These are phyloP conservation scores for Didymella segeticola DNA, from an alignment of 2,329 filamentous ascomycete genomes.

Conservation along the genomic window DNA sequence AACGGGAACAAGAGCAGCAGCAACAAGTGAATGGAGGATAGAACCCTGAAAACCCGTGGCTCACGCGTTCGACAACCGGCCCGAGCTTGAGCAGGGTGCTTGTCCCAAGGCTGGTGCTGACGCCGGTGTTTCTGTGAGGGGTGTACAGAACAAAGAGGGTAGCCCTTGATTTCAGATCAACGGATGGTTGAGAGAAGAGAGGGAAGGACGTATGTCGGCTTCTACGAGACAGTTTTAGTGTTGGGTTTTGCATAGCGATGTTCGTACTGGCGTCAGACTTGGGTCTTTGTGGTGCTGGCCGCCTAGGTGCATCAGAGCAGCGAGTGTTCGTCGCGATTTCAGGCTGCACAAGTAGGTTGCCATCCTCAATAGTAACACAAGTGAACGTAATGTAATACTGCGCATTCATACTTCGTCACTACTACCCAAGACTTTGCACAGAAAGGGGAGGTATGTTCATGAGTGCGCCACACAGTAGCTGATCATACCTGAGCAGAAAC, in stretches of 20 bases:
- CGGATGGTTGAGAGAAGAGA: neutral
- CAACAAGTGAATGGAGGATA: slow-evolving; percentile 30
- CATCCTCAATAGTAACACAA: slow-evolving; percentile 1
- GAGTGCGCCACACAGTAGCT: neutral
- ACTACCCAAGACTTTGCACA: neutral
- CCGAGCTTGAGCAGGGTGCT: neutral
- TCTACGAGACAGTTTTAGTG: slow-evolving; percentile 4
- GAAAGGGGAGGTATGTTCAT: neutral
- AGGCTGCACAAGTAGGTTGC: neutral
- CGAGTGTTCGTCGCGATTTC: neutral
- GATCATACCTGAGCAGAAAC: too few species aligned
- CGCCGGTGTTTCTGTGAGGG: slow-evolving; percentile 9
- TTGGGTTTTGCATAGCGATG: slow-evolving; percentile 19
- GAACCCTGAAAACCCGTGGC: slow-evolving; percentile 18
- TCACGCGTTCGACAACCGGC: neutral
- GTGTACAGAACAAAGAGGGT: neutral
- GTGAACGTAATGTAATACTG: slow-evolving; percentile 1
- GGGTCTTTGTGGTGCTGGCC: slow-evolving; percentile 5
- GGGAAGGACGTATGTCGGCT: neutral
- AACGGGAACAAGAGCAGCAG: slow-evolving; percentile 21
- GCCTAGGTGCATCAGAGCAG: neutral
- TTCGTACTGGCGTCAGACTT: slow-evolving; percentile 12
- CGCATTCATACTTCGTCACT: neutral
- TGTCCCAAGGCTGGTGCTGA: slow-evolving; percentile 1
- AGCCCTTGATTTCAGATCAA: neutral